Conservation (phyloP, 805 yeast genomes). For the Barnettozyma populi region DNA sequence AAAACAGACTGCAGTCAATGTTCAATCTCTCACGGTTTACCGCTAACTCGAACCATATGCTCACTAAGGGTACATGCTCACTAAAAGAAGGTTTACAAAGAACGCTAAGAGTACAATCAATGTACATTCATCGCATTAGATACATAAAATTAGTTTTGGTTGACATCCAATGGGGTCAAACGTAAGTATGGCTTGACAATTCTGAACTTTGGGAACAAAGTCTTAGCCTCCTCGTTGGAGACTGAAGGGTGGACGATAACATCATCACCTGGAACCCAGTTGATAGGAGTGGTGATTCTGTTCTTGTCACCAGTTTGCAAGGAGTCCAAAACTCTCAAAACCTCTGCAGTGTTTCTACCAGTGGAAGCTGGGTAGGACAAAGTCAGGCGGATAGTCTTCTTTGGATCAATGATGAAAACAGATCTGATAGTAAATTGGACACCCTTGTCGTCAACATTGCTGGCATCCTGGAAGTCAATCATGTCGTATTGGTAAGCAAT, state of each 20-base stretch:
- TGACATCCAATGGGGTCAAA: constrained; percentile 36
- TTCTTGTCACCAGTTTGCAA: constrained; percentile 58
- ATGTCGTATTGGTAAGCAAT: constrained; percentile 60
- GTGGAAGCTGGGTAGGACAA: constrained; percentile 69
- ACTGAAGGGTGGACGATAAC: constrained; percentile 68
- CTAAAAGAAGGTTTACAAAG: not conserved
- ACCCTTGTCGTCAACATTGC: constrained; percentile 60
- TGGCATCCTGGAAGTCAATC: constrained; percentile 66
- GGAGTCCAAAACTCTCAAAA: constrained; percentile 64
- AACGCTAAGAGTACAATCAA: not conserved
- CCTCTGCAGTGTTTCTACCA: constrained; percentile 74
- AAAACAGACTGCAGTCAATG: too few relatives aligned
- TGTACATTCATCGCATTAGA: constrained; percentile 3
- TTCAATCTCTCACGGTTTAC: too few relatives aligned
- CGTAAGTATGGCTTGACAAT: constrained; percentile 60
- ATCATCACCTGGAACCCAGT: constrained; percentile 72
- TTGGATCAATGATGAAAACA: constrained; percentile 66
- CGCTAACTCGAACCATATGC: too few relatives aligned
- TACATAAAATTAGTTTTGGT: not conserved
- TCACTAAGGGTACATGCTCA: too few relatives aligned
- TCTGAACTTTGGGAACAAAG: constrained; percentile 56
- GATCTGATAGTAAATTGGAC: constrained; percentile 65
- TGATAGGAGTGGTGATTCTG: constrained; percentile 63
- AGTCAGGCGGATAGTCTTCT: constrained; percentile 54
- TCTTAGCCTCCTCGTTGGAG: constrained; percentile 53